Evolutionary conservation across 306 rosid species (phyloP).

Genomic region (Erythrophleum fordii): DNA sequence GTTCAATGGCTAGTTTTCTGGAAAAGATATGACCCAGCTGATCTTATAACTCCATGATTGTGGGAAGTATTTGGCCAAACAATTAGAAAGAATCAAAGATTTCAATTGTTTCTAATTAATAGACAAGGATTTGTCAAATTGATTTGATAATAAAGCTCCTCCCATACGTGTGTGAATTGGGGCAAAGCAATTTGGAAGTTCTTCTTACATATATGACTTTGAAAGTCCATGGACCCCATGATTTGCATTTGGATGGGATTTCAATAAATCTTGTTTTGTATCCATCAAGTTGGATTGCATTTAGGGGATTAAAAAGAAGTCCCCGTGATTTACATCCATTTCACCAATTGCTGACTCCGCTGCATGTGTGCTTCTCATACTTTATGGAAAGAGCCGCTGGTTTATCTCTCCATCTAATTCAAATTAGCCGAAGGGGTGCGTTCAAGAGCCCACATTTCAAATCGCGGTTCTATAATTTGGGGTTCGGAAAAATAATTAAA

Average conservation of each 20-base stretch:
- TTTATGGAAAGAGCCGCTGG: too few species aligned
- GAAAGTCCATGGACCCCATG: slow-evolving; percentile 35
- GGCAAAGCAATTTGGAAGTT: slow-evolving; percentile 41
- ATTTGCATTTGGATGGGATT: slow-evolving; percentile 39
- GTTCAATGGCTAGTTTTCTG: slow-evolving; percentile 11
- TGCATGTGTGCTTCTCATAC: slow-evolving; percentile 66
- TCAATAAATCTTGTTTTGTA: slow-evolving; percentile 50
- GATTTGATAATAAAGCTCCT: too few species aligned
- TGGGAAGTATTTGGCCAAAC: slow-evolving; percentile 33
- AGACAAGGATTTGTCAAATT: too few species aligned
- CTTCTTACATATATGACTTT: slow-evolving; percentile 20
- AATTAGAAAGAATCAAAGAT: slow-evolving; percentile 52
- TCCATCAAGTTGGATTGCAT: slow-evolving; percentile 40
- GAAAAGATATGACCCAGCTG: slow-evolving; percentile 12
- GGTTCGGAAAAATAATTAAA: too few species aligned
- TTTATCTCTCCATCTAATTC: too few species aligned
- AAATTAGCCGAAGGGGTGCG: too few species aligned
- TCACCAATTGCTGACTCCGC: slow-evolving; percentile 42
- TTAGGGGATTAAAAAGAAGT: slow-evolving; percentile 44
- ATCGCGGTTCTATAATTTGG: too few species aligned
- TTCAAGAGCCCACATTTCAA: too few species aligned
- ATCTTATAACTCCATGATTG: too few species aligned
- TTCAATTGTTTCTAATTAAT: too few species aligned
- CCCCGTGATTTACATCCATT: slow-evolving; percentile 42
- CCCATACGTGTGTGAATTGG: slow-evolving; percentile 43